phyloP scores from a whole-genome alignment of 2,329 filamentous ascomycete genomes.

The Phialophora macrospora region DNA sequence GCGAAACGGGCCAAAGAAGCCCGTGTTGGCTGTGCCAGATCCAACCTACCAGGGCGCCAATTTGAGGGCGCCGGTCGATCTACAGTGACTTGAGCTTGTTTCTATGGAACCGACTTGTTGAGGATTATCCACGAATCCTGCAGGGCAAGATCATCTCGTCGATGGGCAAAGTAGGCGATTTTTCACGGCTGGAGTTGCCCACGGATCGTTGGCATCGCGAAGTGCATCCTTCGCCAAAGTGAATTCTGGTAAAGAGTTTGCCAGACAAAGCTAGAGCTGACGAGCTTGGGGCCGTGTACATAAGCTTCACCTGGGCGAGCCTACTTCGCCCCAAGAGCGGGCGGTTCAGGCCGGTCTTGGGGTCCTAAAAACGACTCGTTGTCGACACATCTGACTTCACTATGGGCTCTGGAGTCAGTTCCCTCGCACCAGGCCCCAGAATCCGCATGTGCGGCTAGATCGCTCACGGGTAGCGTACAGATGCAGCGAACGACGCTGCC shows the following conservation, averaged over 20 bases:
- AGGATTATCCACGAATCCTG: neutral
- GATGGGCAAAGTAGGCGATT: neutral
- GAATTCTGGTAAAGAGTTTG: neutral
- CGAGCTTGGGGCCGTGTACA: conserved; percentile 11
- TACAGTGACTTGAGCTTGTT: neutral
- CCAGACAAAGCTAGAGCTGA: conserved; percentile 19
- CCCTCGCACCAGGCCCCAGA: neutral
- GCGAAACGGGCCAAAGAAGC: conserved; percentile 12
- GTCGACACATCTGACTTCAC: neutral
- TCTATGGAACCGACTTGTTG: neutral
- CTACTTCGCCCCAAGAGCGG: neutral
- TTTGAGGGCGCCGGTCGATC: neutral
- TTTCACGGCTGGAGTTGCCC: conserved; percentile 5
- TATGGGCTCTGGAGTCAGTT: neutral
- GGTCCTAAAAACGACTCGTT: neutral
- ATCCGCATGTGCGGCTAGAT: neutral
- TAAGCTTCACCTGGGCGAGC: conserved; percentile 12
- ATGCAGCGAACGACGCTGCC: neutral
- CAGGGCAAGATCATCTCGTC: neutral
- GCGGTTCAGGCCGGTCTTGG: neutral
- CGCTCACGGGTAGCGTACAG: neutral
- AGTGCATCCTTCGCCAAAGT: neutral
- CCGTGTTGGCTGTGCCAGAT: conserved; percentile 12
- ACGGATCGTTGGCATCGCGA: conserved; percentile 2
- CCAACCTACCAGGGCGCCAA: neutral